These are phyloP conservation scores for Phoenix dactylifera DNA, from an alignment of 176 grass and related monocot genomes.

Conservation along the genomic window DNA sequence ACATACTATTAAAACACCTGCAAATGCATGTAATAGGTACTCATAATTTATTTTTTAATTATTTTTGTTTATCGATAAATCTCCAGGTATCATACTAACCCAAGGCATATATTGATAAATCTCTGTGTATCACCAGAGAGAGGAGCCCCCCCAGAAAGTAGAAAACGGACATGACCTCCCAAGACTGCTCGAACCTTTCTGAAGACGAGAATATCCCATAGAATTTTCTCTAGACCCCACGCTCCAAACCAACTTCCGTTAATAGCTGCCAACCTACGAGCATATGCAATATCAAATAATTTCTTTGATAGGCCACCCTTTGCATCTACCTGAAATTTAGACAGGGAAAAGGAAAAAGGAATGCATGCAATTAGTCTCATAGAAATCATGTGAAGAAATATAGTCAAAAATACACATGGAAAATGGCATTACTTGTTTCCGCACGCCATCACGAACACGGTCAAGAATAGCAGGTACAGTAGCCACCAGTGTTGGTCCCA, in stretches of 20 bases:
- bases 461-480: constrained; percentile 97
- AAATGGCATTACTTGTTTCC: constrained; percentile 56
- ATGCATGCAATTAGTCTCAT: background rate
- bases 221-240: constrained; percentile 69
- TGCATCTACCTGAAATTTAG: constrained; percentile 51
- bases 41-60: too few relatives aligned
- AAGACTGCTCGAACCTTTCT: constrained; percentile 63
- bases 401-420: background rate
- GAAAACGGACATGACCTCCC: constrained; percentile 69
- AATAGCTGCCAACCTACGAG: constrained; percentile 64
- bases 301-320: constrained; percentile 78
- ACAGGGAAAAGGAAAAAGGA: background rate
- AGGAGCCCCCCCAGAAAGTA: constrained; percentile 85
- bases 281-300: constrained; percentile 78
- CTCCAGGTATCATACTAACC: constrained; percentile 33
- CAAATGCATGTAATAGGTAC: too few relatives aligned
- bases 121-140: constrained; percentile 74
- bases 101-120: constrained; percentile 98
- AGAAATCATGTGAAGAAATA: background rate
- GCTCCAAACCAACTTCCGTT: constrained; percentile 98
- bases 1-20: too few relatives aligned
- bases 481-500: constrained; percentile 83
- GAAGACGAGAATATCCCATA: constrained; percentile 94
- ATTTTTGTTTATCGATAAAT: too few relatives aligned
- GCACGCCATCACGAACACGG: constrained; percentile 72